Evolutionary conservation across 176 grass and related monocot genomes (phyloP).

Genomic region (Phyllostachys edulis): DNA sequence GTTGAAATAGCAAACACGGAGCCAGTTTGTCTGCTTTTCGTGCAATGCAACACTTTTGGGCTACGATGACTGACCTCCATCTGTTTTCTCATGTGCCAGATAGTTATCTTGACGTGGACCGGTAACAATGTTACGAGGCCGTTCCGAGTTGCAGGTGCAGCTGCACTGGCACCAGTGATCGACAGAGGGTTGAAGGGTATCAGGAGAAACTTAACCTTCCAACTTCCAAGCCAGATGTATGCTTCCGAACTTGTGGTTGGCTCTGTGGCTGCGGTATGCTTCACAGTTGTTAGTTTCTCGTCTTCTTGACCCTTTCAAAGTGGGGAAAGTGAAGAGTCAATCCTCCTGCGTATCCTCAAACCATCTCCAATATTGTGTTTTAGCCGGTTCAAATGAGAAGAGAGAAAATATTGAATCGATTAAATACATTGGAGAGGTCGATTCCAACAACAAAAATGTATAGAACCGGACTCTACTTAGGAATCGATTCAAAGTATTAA

Average conservation of each 20-base stretch:
- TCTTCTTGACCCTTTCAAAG: constrained; percentile 60
- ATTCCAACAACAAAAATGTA: no score
- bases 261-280: constrained; percentile 39
- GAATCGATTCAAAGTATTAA: no score
- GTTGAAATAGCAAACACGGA: background rate
- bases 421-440: no score
- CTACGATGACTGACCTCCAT: background rate
- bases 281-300: constrained; percentile 48
- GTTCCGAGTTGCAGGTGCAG: constrained; percentile 52
- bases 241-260: constrained; percentile 51
- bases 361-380: no score
- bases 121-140: constrained; percentile 62
- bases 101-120: constrained; percentile 71
- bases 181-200: constrained; percentile 47
- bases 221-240: constrained; percentile 53
- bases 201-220: constrained; percentile 57
- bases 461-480: no score
- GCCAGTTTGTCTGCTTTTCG: background rate
- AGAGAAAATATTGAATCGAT: no score
- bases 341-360: no score
- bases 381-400: no score
- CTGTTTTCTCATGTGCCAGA: constrained; percentile 38
- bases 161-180: constrained; percentile 50
- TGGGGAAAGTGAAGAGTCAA: constrained; percentile 60
- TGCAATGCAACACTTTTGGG: background rate